Conservation (phyloP, 768 basidiomycete species). For the Suillus bovinus region DNA sequence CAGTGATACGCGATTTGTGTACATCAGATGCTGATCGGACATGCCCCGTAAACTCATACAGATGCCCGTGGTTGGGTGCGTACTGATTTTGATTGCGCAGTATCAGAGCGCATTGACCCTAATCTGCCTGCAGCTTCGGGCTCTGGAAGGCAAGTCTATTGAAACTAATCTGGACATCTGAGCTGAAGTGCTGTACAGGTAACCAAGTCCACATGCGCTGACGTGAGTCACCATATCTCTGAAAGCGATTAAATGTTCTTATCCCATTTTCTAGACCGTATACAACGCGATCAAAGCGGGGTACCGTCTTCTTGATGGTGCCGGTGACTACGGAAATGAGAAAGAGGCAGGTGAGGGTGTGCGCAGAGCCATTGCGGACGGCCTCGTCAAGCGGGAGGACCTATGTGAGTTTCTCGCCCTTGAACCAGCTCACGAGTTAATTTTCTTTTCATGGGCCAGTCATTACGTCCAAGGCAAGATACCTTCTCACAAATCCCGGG, state of each 20-base stretch:
- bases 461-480: conserved; percentile 76
- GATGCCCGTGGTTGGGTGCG: conserved; percentile 73
- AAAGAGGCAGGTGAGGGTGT: conserved; percentile 82
- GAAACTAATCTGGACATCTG: neutral
- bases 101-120: conserved; percentile 9
- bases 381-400: conserved; percentile 85
- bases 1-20: conserved; percentile 10
- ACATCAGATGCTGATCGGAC: conserved; percentile 6
- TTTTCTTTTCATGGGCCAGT: conserved; percentile 39
- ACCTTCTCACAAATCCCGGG: neutral
- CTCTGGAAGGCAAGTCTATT: conserved; percentile 62
- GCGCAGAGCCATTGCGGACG: conserved; percentile 73
- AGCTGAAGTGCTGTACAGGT: conserved; percentile 39
- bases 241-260: neutral
- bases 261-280: conserved; percentile 51
- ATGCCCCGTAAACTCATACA: conserved; percentile 22
- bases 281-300: conserved; percentile 86
- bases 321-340: conserved; percentile 89
- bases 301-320: conserved; percentile 85
- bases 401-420: conserved; percentile 53
- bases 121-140: conserved; percentile 49
- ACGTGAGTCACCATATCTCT: conserved; percentile 39
- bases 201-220: conserved; percentile 58
- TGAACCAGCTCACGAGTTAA: conserved; percentile 1
- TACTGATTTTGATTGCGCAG: conserved; percentile 9